Percentiles rank a stretch among this genome's conserved stretches.
These are phyloP conservation scores for Pseudocercospora musae DNA, from an alignment of 2,329 filamentous ascomycete genomes.

Conservation along the genomic window DNA sequence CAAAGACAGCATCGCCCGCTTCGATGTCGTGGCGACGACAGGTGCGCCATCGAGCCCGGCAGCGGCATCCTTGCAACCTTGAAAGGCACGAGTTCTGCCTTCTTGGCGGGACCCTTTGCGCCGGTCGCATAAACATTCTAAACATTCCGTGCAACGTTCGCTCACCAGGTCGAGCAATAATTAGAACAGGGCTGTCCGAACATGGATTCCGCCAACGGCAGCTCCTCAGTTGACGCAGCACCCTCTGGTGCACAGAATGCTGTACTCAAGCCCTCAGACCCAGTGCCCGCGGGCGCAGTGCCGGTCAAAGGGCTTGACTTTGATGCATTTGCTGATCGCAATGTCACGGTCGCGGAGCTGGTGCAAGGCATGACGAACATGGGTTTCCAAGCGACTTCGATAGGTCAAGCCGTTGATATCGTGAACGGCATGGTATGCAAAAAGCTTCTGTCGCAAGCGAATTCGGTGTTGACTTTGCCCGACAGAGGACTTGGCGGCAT, in stretches of 20 bases:
- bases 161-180: neutral
- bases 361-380: slow-evolving; percentile 78
- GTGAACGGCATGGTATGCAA: slow-evolving; percentile 86
- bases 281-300: slow-evolving; percentile 72
- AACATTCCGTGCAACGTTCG: neutral
- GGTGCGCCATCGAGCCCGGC: neutral
- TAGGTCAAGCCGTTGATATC: slow-evolving; percentile 83
- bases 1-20: neutral
- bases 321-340: slow-evolving; percentile 68
- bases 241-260: slow-evolving; percentile 62
- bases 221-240: slow-evolving; percentile 36
- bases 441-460: slow-evolving; percentile 7
- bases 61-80: neutral
- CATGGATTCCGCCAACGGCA: slow-evolving; percentile 20
- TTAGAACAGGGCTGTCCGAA: slow-evolving; percentile 11
- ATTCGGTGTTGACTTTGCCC: slow-evolving; percentile 3
- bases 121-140: neutral
- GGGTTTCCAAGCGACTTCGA: slow-evolving; percentile 77
- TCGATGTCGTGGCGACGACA: neutral
- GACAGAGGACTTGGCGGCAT: slow-evolving; percentile 73
- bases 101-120: neutral
- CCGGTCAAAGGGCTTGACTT: slow-evolving; percentile 92
- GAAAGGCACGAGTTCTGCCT: neutral
- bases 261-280: slow-evolving; percentile 79
- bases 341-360: slow-evolving; percentile 82